phyloP scores from a whole-genome alignment of 257 asterid species.

The Capsicum baccatum region DNA sequence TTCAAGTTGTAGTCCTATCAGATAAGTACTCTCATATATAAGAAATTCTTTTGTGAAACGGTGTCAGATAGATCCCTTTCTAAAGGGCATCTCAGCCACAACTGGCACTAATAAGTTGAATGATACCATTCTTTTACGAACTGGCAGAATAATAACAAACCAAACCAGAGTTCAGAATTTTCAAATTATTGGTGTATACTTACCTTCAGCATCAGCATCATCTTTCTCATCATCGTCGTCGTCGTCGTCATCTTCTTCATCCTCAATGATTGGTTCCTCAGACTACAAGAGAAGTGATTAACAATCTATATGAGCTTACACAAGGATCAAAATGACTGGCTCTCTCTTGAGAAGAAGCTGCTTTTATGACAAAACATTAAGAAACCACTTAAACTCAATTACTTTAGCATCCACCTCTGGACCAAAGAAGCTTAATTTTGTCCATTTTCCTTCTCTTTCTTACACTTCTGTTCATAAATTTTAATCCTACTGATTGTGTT shows the following conservation, averaged over 20 bases:
- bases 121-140: not conserved
- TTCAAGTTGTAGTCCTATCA: not conserved
- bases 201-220: slow-evolving; percentile 37
- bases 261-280: slow-evolving; percentile 65
- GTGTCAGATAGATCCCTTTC: not conserved
- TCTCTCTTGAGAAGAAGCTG: not conserved
- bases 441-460: not conserved
- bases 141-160: not conserved
- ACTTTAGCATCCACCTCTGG: not conserved
- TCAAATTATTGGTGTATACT: not conserved
- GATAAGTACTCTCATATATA: not conserved
- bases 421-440: not conserved
- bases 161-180: not conserved
- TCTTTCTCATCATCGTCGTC: slow-evolving; percentile 8
- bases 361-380: not conserved
- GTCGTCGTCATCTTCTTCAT: slow-evolving; percentile 53
- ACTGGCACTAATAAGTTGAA: not conserved
- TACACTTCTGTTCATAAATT: not conserved
- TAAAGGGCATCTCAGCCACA: not conserved
- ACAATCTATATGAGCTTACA: not conserved
- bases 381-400: not conserved
- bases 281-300: slow-evolving; percentile 38
- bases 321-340: not conserved
- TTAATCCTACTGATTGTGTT: not conserved
- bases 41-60: not conserved